A percentile compares a stretch with the other conserved stretches of the same genome.
Evolutionary conservation across 306 rosid genomes (phyloP).

Genomic region (Trifolium dubium): DNA sequence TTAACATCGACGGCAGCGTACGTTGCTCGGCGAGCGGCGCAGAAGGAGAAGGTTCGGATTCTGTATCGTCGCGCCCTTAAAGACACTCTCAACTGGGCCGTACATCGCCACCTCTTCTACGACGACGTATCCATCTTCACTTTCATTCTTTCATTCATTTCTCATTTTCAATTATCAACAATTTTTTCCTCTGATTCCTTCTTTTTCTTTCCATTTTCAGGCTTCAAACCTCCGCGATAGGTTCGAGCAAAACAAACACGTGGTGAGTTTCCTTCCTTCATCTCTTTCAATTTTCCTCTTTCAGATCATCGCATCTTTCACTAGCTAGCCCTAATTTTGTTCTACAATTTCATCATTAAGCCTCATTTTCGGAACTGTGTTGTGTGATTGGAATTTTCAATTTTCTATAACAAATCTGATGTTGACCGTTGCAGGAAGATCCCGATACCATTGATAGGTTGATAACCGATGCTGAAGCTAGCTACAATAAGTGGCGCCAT

Average conservation of each 20-base stretch:
- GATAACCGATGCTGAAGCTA: slow-evolving; percentile 74
- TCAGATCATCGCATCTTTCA: neutral
- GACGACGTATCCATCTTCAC: slow-evolving; percentile 55
- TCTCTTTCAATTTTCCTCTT: neutral
- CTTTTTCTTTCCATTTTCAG: slow-evolving; percentile 46
- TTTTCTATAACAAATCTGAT: neutral
- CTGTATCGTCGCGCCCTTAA: slow-evolving; percentile 90
- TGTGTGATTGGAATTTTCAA: neutral
- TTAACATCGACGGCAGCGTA: slow-evolving; percentile 50
- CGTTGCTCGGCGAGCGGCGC: slow-evolving; percentile 88
- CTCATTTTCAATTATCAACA: neutral
- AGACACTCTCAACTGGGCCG: slow-evolving; percentile 97
- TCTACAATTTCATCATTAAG: neutral
- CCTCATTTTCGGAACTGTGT: neutral
- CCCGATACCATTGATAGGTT: slow-evolving; percentile 81
- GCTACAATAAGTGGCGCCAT: slow-evolving; percentile 88
- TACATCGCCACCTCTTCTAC: slow-evolving; percentile 97
- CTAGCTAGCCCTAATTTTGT: slow-evolving; percentile 4
- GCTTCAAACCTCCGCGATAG: slow-evolving; percentile 85
- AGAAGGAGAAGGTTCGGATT: slow-evolving; percentile 94
- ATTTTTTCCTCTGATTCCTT: slow-evolving; percentile 6
- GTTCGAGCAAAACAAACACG: slow-evolving; percentile 74
- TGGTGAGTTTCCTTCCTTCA: slow-evolving; percentile 59
- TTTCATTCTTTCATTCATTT: neutral
- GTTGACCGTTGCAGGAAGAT: slow-evolving; percentile 61